Base-by-base conservation (phyloP, 2,329 filamentous ascomycete species). In the Myrmaecium sp. region DNA sequence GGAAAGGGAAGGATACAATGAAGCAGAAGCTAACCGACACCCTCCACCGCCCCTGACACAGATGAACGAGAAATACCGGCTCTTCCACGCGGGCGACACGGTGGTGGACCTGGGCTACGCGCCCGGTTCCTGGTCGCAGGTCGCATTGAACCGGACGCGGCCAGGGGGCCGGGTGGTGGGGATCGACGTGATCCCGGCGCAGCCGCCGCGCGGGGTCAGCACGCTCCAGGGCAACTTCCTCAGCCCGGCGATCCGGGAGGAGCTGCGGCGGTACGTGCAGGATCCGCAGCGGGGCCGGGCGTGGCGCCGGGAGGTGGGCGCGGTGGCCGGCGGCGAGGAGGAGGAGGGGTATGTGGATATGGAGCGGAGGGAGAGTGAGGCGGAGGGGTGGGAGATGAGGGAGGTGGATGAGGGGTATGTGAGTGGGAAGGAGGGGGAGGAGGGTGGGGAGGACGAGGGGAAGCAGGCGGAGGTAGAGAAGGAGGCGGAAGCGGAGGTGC, bases 201-300 rank as follows among this genome's bases (percentile, higher is more conserved):
- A 86, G 47, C 86, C 91, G 4, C 89, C 89, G 0, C 72, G 68
- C 42, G 89, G 89, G 13, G 83, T 92, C n/a, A 84, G 80, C 15
- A 82, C 82, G 2, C 83, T 98, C 30, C 89, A 98, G 52, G 89
- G 91, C 25, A 80, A 98, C 48, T 95, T 98, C 38, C 60, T 95
- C 21, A 77, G 74, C 5, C 64, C 70, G 0, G 53, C 56, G 2
- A 74, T 94, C n/a, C 78, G 78, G 49, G 64, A 60, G 13, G 68
- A 86, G 49, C 74, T 93, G 20, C 74, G 76, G 47, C 63, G 70
- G 4, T 89, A 84, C 43, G 67, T 98, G 21, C 54, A 62, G 25
- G 68, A 75, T 33, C 69, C 73, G 1, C 58, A 64, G 25, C 58
- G 64, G 29, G 73, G 69, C 19, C 59, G 70, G 28, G 54, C 58